Conservation (phyloP, 2,329 filamentous ascomycete genomes). For the Biscogniauxia marginata region DNA sequence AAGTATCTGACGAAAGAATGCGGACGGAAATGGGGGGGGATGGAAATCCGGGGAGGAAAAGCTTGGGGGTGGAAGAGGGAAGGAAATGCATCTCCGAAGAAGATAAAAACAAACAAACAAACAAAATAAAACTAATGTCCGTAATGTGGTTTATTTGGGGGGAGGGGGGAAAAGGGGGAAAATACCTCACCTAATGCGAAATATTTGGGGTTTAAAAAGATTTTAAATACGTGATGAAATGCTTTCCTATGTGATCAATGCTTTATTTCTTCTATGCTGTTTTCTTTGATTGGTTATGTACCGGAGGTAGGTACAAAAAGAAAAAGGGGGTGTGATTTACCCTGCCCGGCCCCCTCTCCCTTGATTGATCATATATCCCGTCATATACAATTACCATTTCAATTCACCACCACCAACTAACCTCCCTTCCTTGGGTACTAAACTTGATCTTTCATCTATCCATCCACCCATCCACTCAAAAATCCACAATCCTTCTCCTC, state of each 20-base stretch:
- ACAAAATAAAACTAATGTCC: neutral
- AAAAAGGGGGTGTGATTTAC: no score
- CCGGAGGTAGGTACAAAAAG: no score
- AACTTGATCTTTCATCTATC: no score
- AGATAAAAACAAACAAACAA: neutral
- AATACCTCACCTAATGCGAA: neutral
- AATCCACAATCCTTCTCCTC: neutral
- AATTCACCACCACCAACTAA: no score
- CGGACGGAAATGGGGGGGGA: neutral
- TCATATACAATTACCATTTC: no score
- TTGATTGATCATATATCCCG: no score
- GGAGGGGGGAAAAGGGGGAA: neutral
- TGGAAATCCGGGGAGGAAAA: neutral
- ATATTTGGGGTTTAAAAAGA: neutral
- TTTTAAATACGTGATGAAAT: neutral
- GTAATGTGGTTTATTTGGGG: neutral
- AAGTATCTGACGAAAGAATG: neutral
- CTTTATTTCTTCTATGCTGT: no score
- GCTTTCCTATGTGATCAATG: no score
- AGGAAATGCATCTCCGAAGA: neutral
- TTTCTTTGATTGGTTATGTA: no score
- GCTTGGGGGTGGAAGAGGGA: neutral
- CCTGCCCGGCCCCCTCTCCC: no score
- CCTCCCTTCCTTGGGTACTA: no score
- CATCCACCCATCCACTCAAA: neutral